Evolutionary conservation across 257 asterid species (phyloP).

Genomic region (Solanum chmielewskii): DNA sequence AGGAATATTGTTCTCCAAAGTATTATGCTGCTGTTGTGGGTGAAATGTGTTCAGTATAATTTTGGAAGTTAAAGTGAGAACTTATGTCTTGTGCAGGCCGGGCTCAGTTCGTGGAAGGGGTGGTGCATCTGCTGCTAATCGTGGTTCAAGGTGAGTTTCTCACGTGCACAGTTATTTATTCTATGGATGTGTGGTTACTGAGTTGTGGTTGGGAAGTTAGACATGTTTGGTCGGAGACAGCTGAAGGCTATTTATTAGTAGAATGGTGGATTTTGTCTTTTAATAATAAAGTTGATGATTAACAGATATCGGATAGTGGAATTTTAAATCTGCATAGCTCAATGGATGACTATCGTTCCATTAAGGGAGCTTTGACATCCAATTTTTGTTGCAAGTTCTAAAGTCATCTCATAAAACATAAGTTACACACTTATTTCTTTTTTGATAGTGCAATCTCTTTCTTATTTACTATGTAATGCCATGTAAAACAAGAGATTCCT

Average conservation of each 20-base stretch:
- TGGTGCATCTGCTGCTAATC: conserved; percentile 16
- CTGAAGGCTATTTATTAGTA: neutral
- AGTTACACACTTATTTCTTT: neutral
- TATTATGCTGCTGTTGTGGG: neutral
- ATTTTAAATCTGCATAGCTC: neutral
- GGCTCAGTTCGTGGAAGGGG: conserved; percentile 35
- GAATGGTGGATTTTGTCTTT: neutral
- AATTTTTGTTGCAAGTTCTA: conserved; percentile 35
- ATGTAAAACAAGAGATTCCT: neutral
- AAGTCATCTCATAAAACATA: conserved; percentile 4
- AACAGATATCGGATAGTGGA: neutral
- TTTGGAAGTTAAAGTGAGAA: neutral
- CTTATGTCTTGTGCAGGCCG: conserved; percentile 18
- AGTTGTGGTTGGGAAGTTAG: neutral
- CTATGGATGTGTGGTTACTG: neutral
- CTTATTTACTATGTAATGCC: neutral
- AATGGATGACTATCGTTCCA: neutral
- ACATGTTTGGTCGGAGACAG: neutral
- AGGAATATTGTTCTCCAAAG: neutral
- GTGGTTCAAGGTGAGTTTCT: conserved; percentile 32
- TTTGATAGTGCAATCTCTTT: neutral
- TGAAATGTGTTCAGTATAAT: neutral
- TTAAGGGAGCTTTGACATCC: neutral
- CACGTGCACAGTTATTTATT: neutral
- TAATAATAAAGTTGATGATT: neutral